A percentile compares a stretch with the other conserved stretches of the same genome.
These are phyloP conservation scores for Vicia sativa DNA, from an alignment of 306 rosid species.

Conservation along the genomic window DNA sequence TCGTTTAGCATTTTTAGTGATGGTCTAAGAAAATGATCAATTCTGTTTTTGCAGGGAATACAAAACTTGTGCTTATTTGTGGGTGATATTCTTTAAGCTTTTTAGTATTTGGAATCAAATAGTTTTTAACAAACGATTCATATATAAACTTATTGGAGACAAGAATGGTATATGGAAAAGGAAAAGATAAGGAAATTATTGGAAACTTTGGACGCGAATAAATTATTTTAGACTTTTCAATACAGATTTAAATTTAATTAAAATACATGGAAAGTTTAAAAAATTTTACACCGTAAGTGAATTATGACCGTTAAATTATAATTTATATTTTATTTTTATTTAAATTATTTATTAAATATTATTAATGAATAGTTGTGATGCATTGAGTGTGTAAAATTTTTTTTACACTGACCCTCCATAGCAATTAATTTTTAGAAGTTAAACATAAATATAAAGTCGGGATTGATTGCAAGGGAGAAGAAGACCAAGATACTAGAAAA, in stretches of 20 bases:
- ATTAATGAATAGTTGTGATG: too few relatives aligned
- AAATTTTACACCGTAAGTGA: too few relatives aligned
- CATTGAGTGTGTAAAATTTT: too few relatives aligned
- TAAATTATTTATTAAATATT: too few relatives aligned
- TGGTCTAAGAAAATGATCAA: not conserved
- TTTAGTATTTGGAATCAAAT: slow-evolving; percentile 8
- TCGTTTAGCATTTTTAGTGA: slow-evolving; percentile 14
- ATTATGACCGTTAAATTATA: too few relatives aligned
- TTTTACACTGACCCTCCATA: too few relatives aligned
- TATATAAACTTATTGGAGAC: slow-evolving; percentile 14
- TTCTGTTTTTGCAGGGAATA: not conserved
- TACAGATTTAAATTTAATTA: too few relatives aligned
- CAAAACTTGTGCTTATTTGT: not conserved
- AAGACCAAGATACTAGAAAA: not conserved
- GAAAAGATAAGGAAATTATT: not conserved
- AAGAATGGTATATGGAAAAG: not conserved
- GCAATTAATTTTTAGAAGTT: not conserved
- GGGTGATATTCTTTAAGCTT: not conserved
- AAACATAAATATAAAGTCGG: not conserved
- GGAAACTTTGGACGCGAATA: not conserved
- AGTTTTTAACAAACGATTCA: slow-evolving; percentile 1
- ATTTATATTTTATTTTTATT: too few relatives aligned
- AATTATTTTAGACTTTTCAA: not conserved
- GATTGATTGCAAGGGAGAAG: not conserved
- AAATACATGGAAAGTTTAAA: too few relatives aligned